Evolutionary conservation across 2,329 filamentous ascomycete genomes (phyloP), one percentile per base, ranked within the genome.

Genomic region (Bimuria novae-zelandiae): DNA sequence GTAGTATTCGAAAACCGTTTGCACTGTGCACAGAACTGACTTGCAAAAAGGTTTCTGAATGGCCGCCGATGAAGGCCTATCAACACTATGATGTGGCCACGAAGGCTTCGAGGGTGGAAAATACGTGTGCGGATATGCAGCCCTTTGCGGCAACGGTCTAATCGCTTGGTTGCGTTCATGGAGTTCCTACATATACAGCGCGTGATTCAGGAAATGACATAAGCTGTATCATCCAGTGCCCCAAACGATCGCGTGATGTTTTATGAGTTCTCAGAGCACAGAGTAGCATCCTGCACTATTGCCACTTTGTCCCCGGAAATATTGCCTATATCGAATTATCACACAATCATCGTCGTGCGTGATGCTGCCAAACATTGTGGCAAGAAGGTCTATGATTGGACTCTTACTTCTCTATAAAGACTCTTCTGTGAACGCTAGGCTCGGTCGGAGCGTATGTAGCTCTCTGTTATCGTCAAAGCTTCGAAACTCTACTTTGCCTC

Each of bases 401-500:
- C 27, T 7, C 7, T 7, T 30, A 30, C 27, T 30, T 30, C 7
- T 30, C n/a, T 30, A 7, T 30, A 30, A 7, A 30, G 27, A 30
- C 27, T 30, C 27, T 7, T 30, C 27, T 30, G 12, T 7, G 12
- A 7, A 30, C n/a, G 19, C 7, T 1, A 7, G 16, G 19, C 2
- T 7, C 23, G 17, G 4, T 21, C 7, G 14, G 23, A n/a, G 40
- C 7, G 7, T 12, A 22, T 21, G 7, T 3, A 8, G 3, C 3
- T 4, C 40, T 30, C 11, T n/a, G n/a, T n/a, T n/a, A n/a, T n/a
- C n/a, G n/a, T n/a, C n/a, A n/a, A 14, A 4, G 4, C n/a, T 7
- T 12, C 5, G 14, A 6, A 33, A 11, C 10, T 14, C 25, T 49
- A 49, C 29, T 62, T 52, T 25, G 52, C 43, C 35, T 52, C 53